A percentile compares a stretch with the other conserved stretches of the same genome.
Evolutionary conservation across 169 alveolate genomes (phyloP).

Genomic region (Cryptosporidium xiaoi): DNA sequence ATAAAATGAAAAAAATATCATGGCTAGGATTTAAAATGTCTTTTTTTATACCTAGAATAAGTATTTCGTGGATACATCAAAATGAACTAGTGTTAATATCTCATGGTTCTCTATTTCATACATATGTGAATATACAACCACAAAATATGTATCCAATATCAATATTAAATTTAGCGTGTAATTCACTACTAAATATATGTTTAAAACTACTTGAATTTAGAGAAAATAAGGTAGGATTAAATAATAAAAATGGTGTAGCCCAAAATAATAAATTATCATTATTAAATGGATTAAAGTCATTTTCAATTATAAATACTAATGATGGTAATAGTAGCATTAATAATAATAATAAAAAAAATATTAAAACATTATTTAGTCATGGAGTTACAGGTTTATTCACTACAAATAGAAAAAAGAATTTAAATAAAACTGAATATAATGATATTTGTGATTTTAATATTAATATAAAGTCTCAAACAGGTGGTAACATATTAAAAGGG

Average conservation of each 20-base stretch:
- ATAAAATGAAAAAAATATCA: constrained; percentile 68
- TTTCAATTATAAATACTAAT: neutral
- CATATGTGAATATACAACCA: constrained; percentile 28
- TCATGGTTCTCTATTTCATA: constrained; percentile 63
- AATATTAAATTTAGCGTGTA: constrained; percentile 29
- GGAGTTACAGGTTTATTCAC: constrained; percentile 18
- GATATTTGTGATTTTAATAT: too few relatives aligned
- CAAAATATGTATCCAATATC: constrained; percentile 44
- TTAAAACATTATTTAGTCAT: constrained; percentile 26
- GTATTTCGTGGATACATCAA: constrained; percentile 81
- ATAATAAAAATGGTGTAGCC: neutral
- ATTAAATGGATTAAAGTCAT: too few relatives aligned
- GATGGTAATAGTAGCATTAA: neutral
- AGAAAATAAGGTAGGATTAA: neutral
- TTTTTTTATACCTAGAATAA: constrained; percentile 78
- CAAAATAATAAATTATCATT: too few relatives aligned
- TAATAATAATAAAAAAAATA: neutral
- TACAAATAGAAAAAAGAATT: constrained; percentile 2
- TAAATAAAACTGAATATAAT: neutral
- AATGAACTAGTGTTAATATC: constrained; percentile 76
- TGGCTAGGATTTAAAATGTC: constrained; percentile 77
- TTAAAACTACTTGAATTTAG: constrained; percentile 18
- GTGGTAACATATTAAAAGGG: neutral
- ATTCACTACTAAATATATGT: constrained; percentile 47
- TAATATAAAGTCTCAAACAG: neutral